Percentiles rank a stretch among this genome's conserved stretches.
Conservation (phyloP, 495 filamentous ascomycete species). For the Aspergillus nidulans region DNA sequence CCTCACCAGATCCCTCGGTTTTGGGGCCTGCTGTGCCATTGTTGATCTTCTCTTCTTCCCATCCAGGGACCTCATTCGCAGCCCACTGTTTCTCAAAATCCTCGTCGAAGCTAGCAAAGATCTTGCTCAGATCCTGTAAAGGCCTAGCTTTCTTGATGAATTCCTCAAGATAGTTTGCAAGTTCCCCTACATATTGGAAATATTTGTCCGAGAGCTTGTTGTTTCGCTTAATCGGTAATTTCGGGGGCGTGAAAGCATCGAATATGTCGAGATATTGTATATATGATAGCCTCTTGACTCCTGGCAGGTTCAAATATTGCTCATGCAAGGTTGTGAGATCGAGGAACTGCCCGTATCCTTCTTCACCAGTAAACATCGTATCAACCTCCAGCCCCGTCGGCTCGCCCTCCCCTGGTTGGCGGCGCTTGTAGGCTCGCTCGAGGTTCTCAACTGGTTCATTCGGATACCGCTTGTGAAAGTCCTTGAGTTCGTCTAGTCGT, state of each 20-base stretch:
- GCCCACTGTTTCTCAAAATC: conserved; percentile 85
- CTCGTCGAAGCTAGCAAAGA: conserved; percentile 67
- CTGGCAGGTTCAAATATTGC: conserved; percentile 81
- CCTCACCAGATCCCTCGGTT: conserved; percentile 60
- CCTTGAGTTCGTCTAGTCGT: conserved; percentile 72
- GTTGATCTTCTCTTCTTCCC: conserved; percentile 56
- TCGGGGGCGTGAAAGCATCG: conserved; percentile 74
- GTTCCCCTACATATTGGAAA: conserved; percentile 77
- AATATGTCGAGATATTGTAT: conserved; percentile 88
- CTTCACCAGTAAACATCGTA: conserved; percentile 91
- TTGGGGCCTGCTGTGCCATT: conserved; percentile 43
- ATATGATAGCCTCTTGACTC: conserved; percentile 77
- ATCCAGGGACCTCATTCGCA: conserved; percentile 71
- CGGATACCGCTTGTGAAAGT: conserved; percentile 85
- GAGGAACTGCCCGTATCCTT: conserved; percentile 83
- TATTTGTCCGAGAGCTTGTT: conserved; percentile 90
- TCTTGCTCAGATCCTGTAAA: conserved; percentile 73
- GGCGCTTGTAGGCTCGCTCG: conserved; percentile 82
- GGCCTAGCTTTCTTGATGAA: conserved; percentile 80
- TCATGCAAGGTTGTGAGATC: conserved; percentile 83
- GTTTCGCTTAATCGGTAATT: conserved; percentile 62
- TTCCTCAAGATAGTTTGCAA: conserved; percentile 77
- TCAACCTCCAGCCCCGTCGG: conserved; percentile 63
- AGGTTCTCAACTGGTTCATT: conserved; percentile 95
- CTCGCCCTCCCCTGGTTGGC: conserved; percentile 63